A percentile compares a stretch with the other conserved stretches of the same genome.
Conservation (phyloP, 2,329 filamentous ascomycete genomes). For the Dactylonectria macrodidyma region DNA sequence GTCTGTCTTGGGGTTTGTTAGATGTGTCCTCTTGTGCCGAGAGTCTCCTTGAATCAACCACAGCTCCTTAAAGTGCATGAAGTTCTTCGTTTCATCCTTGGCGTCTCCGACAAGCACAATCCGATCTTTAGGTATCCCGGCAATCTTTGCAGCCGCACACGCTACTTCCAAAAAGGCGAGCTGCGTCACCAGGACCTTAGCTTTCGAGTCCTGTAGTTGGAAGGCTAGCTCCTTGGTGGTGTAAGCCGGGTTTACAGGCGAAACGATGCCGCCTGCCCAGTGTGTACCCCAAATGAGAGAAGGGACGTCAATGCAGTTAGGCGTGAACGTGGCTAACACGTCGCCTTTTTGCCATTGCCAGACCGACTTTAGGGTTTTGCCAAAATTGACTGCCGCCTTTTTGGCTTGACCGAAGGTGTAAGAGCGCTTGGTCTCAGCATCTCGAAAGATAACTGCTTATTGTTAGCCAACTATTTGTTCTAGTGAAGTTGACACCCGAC, state of each 20-base stretch:
- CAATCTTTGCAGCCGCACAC: background rate
- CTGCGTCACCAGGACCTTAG: background rate
- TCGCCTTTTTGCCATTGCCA: background rate
- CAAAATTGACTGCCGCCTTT: background rate
- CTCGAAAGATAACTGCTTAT: background rate
- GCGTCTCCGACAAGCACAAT: background rate
- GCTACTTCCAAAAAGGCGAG: background rate
- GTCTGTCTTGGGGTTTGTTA: background rate
- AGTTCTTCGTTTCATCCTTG: background rate
- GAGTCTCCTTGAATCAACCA: background rate
- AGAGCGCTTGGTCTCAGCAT: background rate
- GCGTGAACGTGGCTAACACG: background rate
- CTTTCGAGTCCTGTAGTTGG: background rate
- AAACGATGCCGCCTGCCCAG: background rate
- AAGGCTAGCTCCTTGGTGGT: background rate
- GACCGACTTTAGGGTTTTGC: background rate
- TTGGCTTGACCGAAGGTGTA: background rate
- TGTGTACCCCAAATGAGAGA: background rate
- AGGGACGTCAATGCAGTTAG: background rate
- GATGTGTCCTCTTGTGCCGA: background rate
- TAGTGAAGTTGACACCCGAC: background rate
- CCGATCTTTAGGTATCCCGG: background rate
- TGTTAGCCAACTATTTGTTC: background rate
- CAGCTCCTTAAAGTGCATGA: background rate
- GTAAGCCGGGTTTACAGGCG: background rate